Percentiles rank a stretch among this genome's conserved stretches.
phyloP scores from a whole-genome alignment of 306 rosid species.

The Ochetophila trinervis region DNA sequence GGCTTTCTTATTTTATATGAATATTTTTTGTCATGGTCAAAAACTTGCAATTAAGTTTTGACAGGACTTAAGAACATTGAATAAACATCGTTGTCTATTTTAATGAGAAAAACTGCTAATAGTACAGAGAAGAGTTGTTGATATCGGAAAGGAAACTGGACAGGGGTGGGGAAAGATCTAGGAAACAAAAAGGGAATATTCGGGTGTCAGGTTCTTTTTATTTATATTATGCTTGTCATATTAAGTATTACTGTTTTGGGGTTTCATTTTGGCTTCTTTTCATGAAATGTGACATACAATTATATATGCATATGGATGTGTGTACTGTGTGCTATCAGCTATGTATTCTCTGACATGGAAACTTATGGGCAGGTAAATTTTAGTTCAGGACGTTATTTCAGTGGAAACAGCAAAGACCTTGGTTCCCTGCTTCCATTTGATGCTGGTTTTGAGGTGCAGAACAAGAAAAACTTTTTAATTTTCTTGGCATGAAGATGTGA shows the following conservation, averaged over 20 bases:
- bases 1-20: background rate
- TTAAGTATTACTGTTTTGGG: slow-evolving; percentile 1
- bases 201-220: slow-evolving; percentile 1
- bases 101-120: background rate
- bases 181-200: background rate
- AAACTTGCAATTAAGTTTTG: background rate
- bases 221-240: background rate
- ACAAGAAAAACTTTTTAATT: slow-evolving; percentile 11
- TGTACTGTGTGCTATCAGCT: too few species aligned
- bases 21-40: background rate
- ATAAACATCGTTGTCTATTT: background rate
- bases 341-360: slow-evolving; percentile 26
- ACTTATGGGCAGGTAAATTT: slow-evolving; percentile 72
- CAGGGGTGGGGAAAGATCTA: background rate
- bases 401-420: slow-evolving; percentile 45
- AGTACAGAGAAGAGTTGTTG: slow-evolving; percentile 1
- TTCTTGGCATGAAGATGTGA: background rate
- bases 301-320: background rate
- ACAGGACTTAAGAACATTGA: background rate
- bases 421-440: slow-evolving; percentile 78
- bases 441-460: slow-evolving; percentile 93
- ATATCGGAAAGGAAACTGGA: slow-evolving; percentile 2
- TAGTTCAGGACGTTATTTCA: slow-evolving; percentile 92
- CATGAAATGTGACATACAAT: slow-evolving; percentile 2
- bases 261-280: background rate